phyloP scores from a whole-genome alignment of 2,329 filamentous ascomycete genomes.

The Fusarium pseudocircinatum region DNA sequence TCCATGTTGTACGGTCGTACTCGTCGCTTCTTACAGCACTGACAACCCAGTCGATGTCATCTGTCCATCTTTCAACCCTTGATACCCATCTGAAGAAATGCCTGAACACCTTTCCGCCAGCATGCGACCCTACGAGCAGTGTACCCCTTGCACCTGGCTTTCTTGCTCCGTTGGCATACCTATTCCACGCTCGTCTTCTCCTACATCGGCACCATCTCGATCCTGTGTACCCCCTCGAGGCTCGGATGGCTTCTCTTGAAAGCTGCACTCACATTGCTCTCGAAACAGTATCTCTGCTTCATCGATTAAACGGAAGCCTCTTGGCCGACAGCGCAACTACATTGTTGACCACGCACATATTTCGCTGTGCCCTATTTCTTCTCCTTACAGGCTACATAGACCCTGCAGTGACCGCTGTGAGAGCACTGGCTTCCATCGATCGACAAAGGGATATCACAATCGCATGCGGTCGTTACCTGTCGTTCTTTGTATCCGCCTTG shows the following conservation, averaged over 20 bases:
- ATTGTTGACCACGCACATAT: conserved; percentile 83
- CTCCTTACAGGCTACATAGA: conserved; percentile 78
- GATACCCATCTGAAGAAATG: conserved; percentile 84
- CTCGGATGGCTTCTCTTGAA: conserved; percentile 77
- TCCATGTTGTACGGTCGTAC: conserved; percentile 84
- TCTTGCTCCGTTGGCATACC: conserved; percentile 77
- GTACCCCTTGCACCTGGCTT: conserved; percentile 77
- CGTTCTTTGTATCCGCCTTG: conserved; percentile 80
- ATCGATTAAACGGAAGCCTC: conserved; percentile 69
- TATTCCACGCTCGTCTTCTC: conserved; percentile 85
- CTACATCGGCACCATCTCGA: conserved; percentile 90
- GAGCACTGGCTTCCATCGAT: conserved; percentile 76
- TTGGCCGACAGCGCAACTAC: conserved; percentile 73
- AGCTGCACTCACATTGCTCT: conserved; percentile 78
- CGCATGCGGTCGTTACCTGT: conserved; percentile 82
- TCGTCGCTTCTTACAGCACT: conserved; percentile 77
- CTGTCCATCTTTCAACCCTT: conserved; percentile 77
- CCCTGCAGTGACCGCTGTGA: conserved; percentile 76
- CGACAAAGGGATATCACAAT: conserved; percentile 76
- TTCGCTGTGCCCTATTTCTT: conserved; percentile 85
- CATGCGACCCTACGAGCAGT: conserved; percentile 74
- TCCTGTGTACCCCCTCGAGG: conserved; percentile 71
- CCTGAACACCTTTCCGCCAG: conserved; percentile 77
- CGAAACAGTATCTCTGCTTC: conserved; percentile 81
- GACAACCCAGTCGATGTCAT: conserved; percentile 71